Base-by-base conservation (phyloP, 2,329 filamentous ascomycete genomes). In the Alternaria panax region DNA sequence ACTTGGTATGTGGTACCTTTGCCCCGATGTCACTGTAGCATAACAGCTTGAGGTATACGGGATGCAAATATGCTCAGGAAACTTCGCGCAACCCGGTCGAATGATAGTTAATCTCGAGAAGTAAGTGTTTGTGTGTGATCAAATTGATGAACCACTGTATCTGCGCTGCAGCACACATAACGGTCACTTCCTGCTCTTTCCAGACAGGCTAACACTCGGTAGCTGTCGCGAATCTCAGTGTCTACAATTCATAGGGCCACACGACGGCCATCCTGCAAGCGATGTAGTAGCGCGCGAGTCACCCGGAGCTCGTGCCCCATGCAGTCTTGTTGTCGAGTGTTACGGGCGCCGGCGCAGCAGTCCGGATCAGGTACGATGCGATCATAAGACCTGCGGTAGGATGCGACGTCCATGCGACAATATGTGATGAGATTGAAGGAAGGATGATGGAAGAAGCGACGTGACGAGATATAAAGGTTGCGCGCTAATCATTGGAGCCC, bases 241-340 rank as follows among this genome's bases (percentile, higher is more conserved):
- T 12, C 14, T 6, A 0, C 2, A 14, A 18, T 34, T 34, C 18
- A 47, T 34, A 47, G 18, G 45, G 7, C 45, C n/a, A 51, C 12
- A 14, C 25, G 22, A 9, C 34, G 28, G 25, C 36, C 36, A 52
- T 38, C 38, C 18, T 40, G 28, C 14, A 57, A 52, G 38, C 46
- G 46, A 51, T 7, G 45, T 47, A n/a, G 45, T 27, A 47, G 28
- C 45, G 45, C 28, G 28, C 45, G 18, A 22, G 40, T 57, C 11
- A 42, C 43, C 51, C 51, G 41, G 47, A 54, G 8, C 36, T 59
- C 36, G 51, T 59, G 53, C 38, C 36, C 41, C 30, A 22, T 27
- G 36, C 45, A 48, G 43, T 43, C 42, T 12, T 41, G 53, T 47
- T 57, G n/a, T 51, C 22, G n/a, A 20, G 53, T 50, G 50, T 52